Evolutionary conservation across 1,284 basidiomycete species (phyloP), one percentile per base, ranked within the genome.

Genomic region (Trichosporon faecale): DNA sequence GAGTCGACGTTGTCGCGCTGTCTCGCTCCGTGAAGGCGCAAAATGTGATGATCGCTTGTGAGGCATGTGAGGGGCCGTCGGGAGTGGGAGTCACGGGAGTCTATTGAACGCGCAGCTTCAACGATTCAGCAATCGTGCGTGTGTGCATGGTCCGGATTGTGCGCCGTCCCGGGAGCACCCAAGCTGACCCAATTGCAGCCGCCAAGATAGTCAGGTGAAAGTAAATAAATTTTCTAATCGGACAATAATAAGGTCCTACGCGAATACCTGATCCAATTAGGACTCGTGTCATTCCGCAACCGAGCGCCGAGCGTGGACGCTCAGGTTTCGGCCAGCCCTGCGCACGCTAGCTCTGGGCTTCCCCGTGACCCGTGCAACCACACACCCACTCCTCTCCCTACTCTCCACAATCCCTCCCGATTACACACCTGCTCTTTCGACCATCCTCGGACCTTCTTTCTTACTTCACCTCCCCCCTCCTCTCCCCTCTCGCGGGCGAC

Each of bases 351-450:
- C 57, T 61, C 23, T 11, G 18, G 18, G 57, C 57, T 61, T 5
- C 57, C 57, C 57, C 57, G 57, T 61, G 57, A 61, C 57, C 57
- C 57, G 27, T 61, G 57, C 57, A 61, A 61, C 57, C 27, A 61
- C 57, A 61, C 57, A 61, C 57, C 57, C 57, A 61, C 57, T 61
- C 57, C 27, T n/a, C 27, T 31, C 29, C 57, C 29, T n/a, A 61
- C 57, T 61, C 57, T 61, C 57, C 57, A 61, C 57, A 61, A 61
- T 61, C 57, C 29, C 29, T 61, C 57, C n/a, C 57, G 57, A 61
- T 31, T 31, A 61, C 57, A 61, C 57, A 33, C 27, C 18, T 31
- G 29, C 57, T 61, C 57, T n/a, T 31, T 61, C 57, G 29, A 33
- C 57, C 55, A 31, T 60, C 49, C 27, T 60, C 57, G 27, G 29